Conservation (phyloP, 1,139 yeast genomes). For the Suhomyces anneliseae region DNA sequence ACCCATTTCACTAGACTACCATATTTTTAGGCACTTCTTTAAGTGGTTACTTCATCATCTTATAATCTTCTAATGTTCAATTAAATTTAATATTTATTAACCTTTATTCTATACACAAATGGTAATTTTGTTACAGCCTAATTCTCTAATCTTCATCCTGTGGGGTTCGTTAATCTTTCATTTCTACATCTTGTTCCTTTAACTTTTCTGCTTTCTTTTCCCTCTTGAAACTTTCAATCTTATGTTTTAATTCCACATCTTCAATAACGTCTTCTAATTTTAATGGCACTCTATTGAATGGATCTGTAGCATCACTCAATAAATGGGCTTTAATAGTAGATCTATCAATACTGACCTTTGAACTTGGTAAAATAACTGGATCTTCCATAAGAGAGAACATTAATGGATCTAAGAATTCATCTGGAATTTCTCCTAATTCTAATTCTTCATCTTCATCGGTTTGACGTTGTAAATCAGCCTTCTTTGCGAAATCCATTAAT, state of each 20-base stretch:
- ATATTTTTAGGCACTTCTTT: too few species aligned
- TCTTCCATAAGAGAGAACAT: conserved; percentile 95
- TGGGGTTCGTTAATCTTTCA: conserved; percentile 11
- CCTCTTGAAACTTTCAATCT: conserved; percentile 59
- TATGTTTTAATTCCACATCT: conserved; percentile 61
- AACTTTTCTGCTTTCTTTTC: conserved; percentile 29
- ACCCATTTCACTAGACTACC: too few species aligned
- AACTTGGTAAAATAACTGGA: conserved; percentile 88
- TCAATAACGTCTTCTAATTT: conserved; percentile 86
- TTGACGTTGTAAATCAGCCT: conserved; percentile 60
- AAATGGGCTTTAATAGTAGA: conserved; percentile 92
- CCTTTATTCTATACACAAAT: too few species aligned
- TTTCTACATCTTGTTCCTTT: conserved; percentile 18
- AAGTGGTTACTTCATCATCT: too few species aligned
- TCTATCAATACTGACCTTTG: conserved; percentile 81
- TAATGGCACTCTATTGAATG: conserved; percentile 91
- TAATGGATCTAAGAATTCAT: conserved; percentile 93
- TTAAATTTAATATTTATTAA: too few species aligned
- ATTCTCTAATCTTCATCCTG: too few species aligned
- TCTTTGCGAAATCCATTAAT: conserved; percentile 57
- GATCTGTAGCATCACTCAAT: conserved; percentile 93
- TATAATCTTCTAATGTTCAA: too few species aligned
- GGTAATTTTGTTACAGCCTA: too few species aligned
- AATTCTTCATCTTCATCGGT: conserved; percentile 79
- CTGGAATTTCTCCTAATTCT: conserved; percentile 93